Evolutionary conservation across 768 basidiomycete genomes (phyloP).

Genomic region (Suillus subaureus): DNA sequence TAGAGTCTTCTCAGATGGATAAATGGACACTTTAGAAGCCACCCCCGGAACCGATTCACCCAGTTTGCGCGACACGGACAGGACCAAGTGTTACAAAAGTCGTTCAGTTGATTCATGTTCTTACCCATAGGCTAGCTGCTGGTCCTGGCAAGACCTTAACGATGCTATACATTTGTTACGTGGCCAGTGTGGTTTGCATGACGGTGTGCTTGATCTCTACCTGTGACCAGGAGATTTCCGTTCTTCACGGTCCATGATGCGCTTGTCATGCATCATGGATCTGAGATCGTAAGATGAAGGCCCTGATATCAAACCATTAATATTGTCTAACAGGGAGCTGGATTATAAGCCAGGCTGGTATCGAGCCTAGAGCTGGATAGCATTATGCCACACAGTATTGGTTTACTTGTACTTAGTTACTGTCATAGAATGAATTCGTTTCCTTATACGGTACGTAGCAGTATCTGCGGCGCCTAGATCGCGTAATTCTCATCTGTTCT

Average conservation of each 20-base stretch:
- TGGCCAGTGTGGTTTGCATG: background rate
- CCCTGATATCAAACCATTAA: background rate
- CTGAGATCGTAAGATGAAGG: background rate
- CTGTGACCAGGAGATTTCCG: background rate
- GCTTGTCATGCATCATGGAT: background rate
- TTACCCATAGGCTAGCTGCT: background rate
- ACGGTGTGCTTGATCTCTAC: background rate
- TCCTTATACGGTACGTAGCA: background rate
- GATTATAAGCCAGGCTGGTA: too few species aligned
- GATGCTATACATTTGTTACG: background rate
- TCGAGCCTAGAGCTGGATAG: too few species aligned
- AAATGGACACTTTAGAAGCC: background rate
- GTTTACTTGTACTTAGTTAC: background rate
- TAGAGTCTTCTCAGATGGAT: background rate
- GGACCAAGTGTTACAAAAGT: background rate
- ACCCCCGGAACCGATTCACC: background rate
- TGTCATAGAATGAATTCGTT: background rate
- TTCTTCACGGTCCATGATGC: background rate
- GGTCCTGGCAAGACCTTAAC: background rate
- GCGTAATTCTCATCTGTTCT: background rate
- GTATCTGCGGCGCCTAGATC: background rate
- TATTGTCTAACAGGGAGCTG: background rate
- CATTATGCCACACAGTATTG: background rate
- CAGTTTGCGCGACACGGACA: background rate
- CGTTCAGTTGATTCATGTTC: background rate